Percentiles rank a stretch among this genome's conserved stretches.
Evolutionary conservation across 345 rosid genomes (phyloP).

Genomic region (Abelmoschus esculentus): DNA sequence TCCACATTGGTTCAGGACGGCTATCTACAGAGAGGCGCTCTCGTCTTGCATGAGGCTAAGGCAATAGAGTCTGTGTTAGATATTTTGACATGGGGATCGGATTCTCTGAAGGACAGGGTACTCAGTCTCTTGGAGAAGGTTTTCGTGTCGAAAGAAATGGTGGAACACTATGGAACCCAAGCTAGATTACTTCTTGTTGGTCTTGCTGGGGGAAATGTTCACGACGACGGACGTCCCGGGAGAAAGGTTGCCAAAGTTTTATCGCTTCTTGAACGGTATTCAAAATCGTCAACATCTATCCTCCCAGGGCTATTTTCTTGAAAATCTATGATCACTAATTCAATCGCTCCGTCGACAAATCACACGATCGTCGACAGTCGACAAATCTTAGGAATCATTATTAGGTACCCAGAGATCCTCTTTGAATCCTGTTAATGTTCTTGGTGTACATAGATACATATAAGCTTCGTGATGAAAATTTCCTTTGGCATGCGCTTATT

Average conservation of each 20-base stretch:
- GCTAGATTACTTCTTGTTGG: conserved; percentile 34
- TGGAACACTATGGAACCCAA: conserved; percentile 39
- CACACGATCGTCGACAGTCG: too few relatives aligned
- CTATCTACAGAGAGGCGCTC: conserved; percentile 31
- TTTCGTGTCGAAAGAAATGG: conserved; percentile 42
- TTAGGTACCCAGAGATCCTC: too few relatives aligned
- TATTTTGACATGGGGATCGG: conserved; percentile 46
- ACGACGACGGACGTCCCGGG: conserved; percentile 26
- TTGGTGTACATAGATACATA: too few relatives aligned
- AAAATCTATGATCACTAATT: neutral
- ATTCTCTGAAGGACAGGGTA: conserved; percentile 47
- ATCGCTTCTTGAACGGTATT: conserved; percentile 42
- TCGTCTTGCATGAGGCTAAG: conserved; percentile 38
- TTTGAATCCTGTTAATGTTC: too few relatives aligned
- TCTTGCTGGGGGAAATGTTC: conserved; percentile 34
- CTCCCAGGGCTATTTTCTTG: conserved; percentile 37
- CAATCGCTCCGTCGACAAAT: too few relatives aligned
- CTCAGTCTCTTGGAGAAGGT: conserved; percentile 46
- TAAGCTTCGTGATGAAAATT: neutral
- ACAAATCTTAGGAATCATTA: too few relatives aligned
- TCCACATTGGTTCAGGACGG: conserved; percentile 39
- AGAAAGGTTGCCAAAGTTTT: conserved; percentile 39
- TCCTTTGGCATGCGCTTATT: neutral
- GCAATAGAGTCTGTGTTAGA: conserved; percentile 41
- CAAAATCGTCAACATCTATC: conserved; percentile 48